phyloP scores from a whole-genome alignment of 306 rosid genomes.

The Trifolium repens region DNA sequence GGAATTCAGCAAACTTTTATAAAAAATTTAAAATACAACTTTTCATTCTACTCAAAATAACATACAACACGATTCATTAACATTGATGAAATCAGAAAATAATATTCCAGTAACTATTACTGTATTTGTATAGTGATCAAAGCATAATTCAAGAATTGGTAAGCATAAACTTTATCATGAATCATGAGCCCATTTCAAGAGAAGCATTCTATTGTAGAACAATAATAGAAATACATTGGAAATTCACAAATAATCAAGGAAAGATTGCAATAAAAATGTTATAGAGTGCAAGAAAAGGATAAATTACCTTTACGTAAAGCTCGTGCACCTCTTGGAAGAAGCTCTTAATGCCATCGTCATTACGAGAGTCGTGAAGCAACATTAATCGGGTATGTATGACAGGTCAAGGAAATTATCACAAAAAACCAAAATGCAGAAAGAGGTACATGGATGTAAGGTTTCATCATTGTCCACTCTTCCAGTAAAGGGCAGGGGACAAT shows the following conservation, averaged over 20 bases:
- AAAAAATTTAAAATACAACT: background rate
- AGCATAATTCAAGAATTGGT: slow-evolving; percentile 14
- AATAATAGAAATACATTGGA: slow-evolving; percentile 1
- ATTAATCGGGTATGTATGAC: slow-evolving; percentile 79
- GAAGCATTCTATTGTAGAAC: slow-evolving; percentile 15
- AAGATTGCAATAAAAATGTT: slow-evolving; percentile 15
- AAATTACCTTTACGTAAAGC: slow-evolving; percentile 85
- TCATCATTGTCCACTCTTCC: slow-evolving; percentile 33
- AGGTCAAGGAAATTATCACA: slow-evolving; percentile 64
- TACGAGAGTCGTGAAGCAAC: slow-evolving; percentile 96
- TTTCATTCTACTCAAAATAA: background rate
- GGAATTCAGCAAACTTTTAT: background rate
- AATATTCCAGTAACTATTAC: slow-evolving; percentile 11
- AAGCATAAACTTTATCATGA: slow-evolving; percentile 11
- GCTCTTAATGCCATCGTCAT: slow-evolving; percentile 98
- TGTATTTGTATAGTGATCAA: slow-evolving; percentile 14
- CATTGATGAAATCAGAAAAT: slow-evolving; percentile 4
- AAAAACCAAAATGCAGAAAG: background rate
- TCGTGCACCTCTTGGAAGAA: slow-evolving; percentile 98
- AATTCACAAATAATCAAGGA: slow-evolving; percentile 25
- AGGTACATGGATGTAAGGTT: slow-evolving; percentile 3
- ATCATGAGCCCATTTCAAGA: slow-evolving; percentile 32
- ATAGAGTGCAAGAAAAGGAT: slow-evolving; percentile 35
- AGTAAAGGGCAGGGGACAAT: slow-evolving; percentile 4
- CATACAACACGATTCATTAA: background rate